Evolutionary conservation across 2,329 filamentous ascomycete species (phyloP), one percentile per base, ranked within the genome.

Genomic region (Cucurbitaria berberidis): DNA sequence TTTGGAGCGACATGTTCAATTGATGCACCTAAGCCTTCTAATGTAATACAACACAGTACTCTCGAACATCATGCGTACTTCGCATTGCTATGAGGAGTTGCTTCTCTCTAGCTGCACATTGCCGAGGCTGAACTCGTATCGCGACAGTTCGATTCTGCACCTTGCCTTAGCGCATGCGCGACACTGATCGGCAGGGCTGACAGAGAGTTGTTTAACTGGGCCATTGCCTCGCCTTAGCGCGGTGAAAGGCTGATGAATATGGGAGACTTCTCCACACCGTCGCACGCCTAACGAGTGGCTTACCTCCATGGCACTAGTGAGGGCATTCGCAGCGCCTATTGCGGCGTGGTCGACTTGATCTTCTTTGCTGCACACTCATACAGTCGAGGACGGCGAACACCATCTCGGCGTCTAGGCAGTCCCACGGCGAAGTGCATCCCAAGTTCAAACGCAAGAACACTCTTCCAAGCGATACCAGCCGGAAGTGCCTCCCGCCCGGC

Each of bases 141-240:
- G 41, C 46, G 32, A 45, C 8, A 45, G 39, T 41, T 51, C 51
- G 59, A 57, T 51, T 36, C 48, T 59, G 53, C 51, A 55, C 42
- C 48, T 44, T 40, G 24, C 29, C 24, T 19, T 55, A 62, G 59
- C 48, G 48, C 41, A 54, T 59, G 48, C 48, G 35, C 48, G 41
- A 42, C 50, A 45, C 41, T 48, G 39, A 50, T 60, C 48, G 45
- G 51, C 51, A 51, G 47, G 47, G 52, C 38, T 48, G 32, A 35
- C 38, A 34, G 42, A 29, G 9, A 16, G 30, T 34, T 22, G 51
- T 44, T 50, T 40, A 34, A 41, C 22, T 38, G 16, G 48, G 51
- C 46, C 46, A 48, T 58, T 55, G 46, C 53, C 45, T 46, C 42
- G 32, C 44, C 40, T 30, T 42, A 45, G 40, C 40, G 48, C 42